Base-by-base conservation (phyloP, 495 filamentous ascomycete species). In the Xylaria intraflava region DNA sequence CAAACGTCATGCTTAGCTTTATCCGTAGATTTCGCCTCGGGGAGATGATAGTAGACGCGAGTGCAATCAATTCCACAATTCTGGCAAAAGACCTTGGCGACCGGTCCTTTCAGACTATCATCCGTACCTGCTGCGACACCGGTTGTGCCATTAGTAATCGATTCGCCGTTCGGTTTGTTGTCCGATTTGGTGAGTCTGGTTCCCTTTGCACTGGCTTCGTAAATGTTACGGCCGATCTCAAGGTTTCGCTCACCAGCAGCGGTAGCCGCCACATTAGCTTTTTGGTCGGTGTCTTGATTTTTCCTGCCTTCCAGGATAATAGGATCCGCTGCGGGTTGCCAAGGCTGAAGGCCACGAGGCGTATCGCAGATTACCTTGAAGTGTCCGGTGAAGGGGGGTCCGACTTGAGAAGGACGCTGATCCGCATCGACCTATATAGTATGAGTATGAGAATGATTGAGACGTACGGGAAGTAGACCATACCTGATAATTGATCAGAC, bases 401-500 rank as follows among this genome's bases (percentile, higher is more conserved):
- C 92, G 54, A 96, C 93, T 69, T 89, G 90, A 3, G 94, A 96
- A 8, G 93, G 93, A 38, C 93, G 83, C 40, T 89, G 88, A 62
- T 96, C 93, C 12, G 90, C 86, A 72, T 98, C 93, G 63, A 98
- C 90, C 93, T 98, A 50, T 29, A 48, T 24, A 8, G 39, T 40
- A 55, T 74, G 46, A 75, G 69, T 50, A 42, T 11, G 9, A 31
- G 36, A 58, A 27, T 10, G 9, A 35, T 26, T 11, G 40, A 19
- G 27, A 14, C 4, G 14, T 31, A 17, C 9, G 22, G 9, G 38
- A n/a, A 6, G n/a, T 44, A 53, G 46, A 46, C 35, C 66, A n/a
- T 74, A 95, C 93, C 73, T 98, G 93, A 65, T 97, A 98, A 69
- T 98, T 98, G 59, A 98, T 97, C 65, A 98, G 72, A 10, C 93